Evolutionary conservation across 306 rosid genomes (phyloP).

Genomic region (Sophora flavescens): DNA sequence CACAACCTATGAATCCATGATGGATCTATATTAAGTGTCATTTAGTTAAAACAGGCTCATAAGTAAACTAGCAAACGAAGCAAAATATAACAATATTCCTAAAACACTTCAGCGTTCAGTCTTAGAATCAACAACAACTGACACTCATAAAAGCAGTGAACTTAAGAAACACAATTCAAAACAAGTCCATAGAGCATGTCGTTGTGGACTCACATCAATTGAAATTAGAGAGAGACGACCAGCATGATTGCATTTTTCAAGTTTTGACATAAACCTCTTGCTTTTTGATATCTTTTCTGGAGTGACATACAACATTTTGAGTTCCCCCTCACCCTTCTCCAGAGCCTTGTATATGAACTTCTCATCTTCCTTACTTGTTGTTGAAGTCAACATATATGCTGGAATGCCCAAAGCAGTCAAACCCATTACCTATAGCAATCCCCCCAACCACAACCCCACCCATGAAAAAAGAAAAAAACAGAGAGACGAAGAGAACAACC

Average conservation of each 20-base stretch:
- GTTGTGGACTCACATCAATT: conserved; percentile 74
- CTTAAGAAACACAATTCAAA: conserved; percentile 28
- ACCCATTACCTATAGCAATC: conserved; percentile 83
- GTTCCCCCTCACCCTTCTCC: conserved; percentile 89
- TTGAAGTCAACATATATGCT: conserved; percentile 85
- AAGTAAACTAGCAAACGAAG: conserved; percentile 34
- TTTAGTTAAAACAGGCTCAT: conserved; percentile 22
- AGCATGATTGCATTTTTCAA: conserved; percentile 90
- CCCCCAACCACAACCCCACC: conserved; percentile 18
- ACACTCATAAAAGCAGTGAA: conserved; percentile 17
- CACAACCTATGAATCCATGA: conserved; percentile 9
- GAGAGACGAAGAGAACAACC: neutral
- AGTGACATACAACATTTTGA: conserved; percentile 85
- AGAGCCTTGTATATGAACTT: conserved; percentile 83
- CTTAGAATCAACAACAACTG: conserved; percentile 34
- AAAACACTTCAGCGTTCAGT: conserved; percentile 22
- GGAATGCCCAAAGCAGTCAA: conserved; percentile 89
- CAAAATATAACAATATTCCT: conserved; percentile 30
- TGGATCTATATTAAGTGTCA: neutral
- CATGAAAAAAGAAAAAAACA: neutral
- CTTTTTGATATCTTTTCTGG: conserved; percentile 99
- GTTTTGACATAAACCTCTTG: conserved; percentile 99
- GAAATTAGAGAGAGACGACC: conserved; percentile 88
- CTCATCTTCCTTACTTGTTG: conserved; percentile 81
- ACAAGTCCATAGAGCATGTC: conserved; percentile 28